A percentile compares a stretch with the other conserved stretches of the same genome.
Conservation (phyloP, 441 rosid species). For the Eruca vesicaria region DNA sequence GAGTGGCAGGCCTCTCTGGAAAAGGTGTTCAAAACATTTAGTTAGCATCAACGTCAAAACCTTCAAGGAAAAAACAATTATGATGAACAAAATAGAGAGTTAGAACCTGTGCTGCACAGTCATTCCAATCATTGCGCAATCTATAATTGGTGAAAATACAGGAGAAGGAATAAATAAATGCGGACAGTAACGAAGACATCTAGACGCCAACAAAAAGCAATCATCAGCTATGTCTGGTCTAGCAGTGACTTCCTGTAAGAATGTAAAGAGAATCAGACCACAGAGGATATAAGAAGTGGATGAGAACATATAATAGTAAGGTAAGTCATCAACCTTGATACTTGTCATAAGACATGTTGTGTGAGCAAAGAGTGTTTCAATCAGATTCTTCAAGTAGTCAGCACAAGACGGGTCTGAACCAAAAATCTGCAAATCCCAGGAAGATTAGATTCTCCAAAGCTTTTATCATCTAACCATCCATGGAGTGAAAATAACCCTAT, state of each 20-base stretch:
- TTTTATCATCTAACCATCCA: neutral
- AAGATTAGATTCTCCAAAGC: conserved; percentile 18
- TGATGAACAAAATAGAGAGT: neutral
- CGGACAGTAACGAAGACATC: conserved; percentile 97
- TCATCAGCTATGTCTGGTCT: conserved; percentile 98
- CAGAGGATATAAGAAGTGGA: neutral
- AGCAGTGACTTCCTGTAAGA: conserved; percentile 82
- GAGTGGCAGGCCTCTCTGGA: conserved; percentile 98
- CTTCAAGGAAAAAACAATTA: neutral
- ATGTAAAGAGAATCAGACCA: conserved; percentile 17
- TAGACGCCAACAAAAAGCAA: conserved; percentile 92
- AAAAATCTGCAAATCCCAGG: conserved; percentile 69
- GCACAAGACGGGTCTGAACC: conserved; percentile 97
- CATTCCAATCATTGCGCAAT: conserved; percentile 83
- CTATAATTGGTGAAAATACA: conserved; percentile 69
- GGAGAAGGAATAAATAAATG: conserved; percentile 82
- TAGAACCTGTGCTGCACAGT: conserved; percentile 92
- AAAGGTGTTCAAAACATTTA: conserved; percentile 12
- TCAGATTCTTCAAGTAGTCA: conserved; percentile 75
- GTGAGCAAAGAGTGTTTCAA: conserved; percentile 83
- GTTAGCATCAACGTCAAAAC: conserved; percentile 8
- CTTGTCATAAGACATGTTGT: conserved; percentile 82
- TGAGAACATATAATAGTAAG: neutral
- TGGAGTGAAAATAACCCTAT: conserved; percentile 7
- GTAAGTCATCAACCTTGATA: conserved; percentile 60